Conservation (phyloP, 2,329 filamentous ascomycete species). For the Ilyonectria sp. region DNA sequence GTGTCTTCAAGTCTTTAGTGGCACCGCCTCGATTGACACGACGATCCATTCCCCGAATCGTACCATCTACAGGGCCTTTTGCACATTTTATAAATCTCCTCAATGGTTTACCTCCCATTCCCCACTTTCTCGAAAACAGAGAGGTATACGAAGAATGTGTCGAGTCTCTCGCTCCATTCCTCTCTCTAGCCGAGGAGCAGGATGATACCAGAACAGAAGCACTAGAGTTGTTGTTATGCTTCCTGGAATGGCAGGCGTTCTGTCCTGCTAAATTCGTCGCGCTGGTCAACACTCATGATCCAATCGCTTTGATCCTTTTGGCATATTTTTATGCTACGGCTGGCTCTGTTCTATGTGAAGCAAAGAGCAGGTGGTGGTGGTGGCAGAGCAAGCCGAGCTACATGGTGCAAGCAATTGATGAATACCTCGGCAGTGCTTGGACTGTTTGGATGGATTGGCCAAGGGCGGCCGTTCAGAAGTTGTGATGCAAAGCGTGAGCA, state of each 20-base stretch:
- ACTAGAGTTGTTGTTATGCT: constrained; percentile 18
- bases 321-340: constrained; percentile 17
- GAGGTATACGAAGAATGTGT: constrained; percentile 18
- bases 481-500: constrained; percentile 16
- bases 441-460: constrained; percentile 17
- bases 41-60: constrained; percentile 15
- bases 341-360: constrained; percentile 14
- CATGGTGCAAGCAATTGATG: constrained; percentile 17
- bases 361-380: constrained; percentile 12
- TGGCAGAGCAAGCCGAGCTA: constrained; percentile 16
- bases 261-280: constrained; percentile 16
- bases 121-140: constrained; percentile 17
- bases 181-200: constrained; percentile 16
- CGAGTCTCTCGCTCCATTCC: constrained; percentile 14
- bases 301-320: constrained; percentile 17
- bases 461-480: constrained; percentile 17
- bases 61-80: constrained; percentile 15
- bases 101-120: constrained; percentile 17
- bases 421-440: constrained; percentile 16
- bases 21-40: constrained; percentile 15
- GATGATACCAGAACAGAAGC: constrained; percentile 14
- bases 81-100: constrained; percentile 17
- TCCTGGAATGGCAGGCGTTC: constrained; percentile 17
- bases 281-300: constrained; percentile 18
- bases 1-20: constrained; percentile 16